phyloP scores from a whole-genome alignment of 1,284 basidiomycete species.

The Neonothopanus nambi region DNA sequence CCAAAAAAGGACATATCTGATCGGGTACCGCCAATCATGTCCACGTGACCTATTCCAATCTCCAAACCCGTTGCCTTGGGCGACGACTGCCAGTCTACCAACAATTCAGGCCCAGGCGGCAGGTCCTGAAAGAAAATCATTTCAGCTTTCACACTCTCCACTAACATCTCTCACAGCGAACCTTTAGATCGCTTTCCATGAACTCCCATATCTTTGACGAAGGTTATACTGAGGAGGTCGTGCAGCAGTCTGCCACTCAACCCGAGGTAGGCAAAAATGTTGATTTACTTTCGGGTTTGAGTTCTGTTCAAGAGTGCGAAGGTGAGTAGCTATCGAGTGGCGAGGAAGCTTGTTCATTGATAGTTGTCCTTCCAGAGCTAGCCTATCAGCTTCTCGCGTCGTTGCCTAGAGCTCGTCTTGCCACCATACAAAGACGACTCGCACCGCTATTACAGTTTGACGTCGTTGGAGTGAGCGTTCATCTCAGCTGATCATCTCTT shows the following conservation, averaged over 20 bases:
- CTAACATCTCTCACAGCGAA: not conserved
- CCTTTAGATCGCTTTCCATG: conserved; percentile 1
- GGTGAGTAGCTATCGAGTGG: conserved; percentile 13
- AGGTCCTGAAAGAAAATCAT: not conserved
- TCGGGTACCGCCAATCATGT: not conserved
- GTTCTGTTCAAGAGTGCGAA: conserved; percentile 24
- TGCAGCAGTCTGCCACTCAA: conserved; percentile 3
- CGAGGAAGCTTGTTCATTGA: not conserved
- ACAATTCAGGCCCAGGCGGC: not conserved
- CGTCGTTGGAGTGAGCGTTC: conserved; percentile 65
- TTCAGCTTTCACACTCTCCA: not conserved
- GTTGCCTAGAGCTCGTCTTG: conserved; percentile 66
- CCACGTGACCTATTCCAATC: not conserved
- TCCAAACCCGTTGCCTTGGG: not conserved
- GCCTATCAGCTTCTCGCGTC: conserved; percentile 61
- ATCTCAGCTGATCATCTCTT: not conserved
- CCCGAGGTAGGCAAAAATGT: not conserved
- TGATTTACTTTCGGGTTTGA: conserved; percentile 10
- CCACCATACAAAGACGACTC: conserved; percentile 65
- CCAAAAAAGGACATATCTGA: not conserved
- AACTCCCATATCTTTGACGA: conserved; percentile 14
- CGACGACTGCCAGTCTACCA: not conserved
- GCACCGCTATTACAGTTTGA: conserved; percentile 75
- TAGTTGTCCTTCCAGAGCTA: conserved; percentile 46
- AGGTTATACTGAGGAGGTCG: conserved; percentile 16